Conservation (phyloP, 2,329 filamentous ascomycete species). For the Stemphylium lycopersici region DNA sequence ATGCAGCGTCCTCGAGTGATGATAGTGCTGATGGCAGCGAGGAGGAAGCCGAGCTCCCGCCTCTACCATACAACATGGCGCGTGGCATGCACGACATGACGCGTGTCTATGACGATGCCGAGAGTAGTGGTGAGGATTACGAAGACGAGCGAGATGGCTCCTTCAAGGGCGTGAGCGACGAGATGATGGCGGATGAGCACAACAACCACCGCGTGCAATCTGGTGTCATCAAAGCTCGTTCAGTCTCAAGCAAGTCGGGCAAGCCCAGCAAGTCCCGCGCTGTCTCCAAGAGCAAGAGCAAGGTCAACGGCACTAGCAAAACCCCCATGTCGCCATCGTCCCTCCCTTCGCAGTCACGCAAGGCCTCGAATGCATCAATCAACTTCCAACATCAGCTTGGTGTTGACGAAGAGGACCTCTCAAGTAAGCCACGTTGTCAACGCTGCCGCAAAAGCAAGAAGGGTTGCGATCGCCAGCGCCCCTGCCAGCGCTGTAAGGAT, state of each 20-base stretch:
- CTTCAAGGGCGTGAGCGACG: slow-evolving; percentile 63
- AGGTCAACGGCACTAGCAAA: slow-evolving; percentile 49
- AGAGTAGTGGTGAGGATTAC: slow-evolving; percentile 67
- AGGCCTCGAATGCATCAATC: slow-evolving; percentile 74
- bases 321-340: slow-evolving; percentile 63
- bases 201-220: slow-evolving; percentile 52
- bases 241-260: slow-evolving; percentile 47
- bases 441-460: slow-evolving; percentile 99
- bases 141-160: slow-evolving; percentile 59
- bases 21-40: slow-evolving; percentile 76
- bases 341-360: slow-evolving; percentile 72
- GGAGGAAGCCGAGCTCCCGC: slow-evolving; percentile 57
- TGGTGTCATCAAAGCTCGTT: slow-evolving; percentile 44
- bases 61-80: slow-evolving; percentile 37
- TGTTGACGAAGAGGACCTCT: slow-evolving; percentile 85
- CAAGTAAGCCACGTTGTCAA: slow-evolving; percentile 95
- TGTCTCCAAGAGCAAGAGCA: slow-evolving; percentile 60
- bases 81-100: slow-evolving; percentile 23
- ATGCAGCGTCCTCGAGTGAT: slow-evolving; percentile 59
- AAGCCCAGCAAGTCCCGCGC: slow-evolving; percentile 50
- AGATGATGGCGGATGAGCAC: slow-evolving; percentile 47
- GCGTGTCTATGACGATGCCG: slow-evolving; percentile 57
- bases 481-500: slow-evolving; percentile 93
- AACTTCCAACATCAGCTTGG: slow-evolving; percentile 67
- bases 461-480: slow-evolving; percentile 94